These are phyloP conservation scores for Penicillium macrosclerotiorum DNA, from an alignment of 495 filamentous ascomycete species.

Conservation along the genomic window DNA sequence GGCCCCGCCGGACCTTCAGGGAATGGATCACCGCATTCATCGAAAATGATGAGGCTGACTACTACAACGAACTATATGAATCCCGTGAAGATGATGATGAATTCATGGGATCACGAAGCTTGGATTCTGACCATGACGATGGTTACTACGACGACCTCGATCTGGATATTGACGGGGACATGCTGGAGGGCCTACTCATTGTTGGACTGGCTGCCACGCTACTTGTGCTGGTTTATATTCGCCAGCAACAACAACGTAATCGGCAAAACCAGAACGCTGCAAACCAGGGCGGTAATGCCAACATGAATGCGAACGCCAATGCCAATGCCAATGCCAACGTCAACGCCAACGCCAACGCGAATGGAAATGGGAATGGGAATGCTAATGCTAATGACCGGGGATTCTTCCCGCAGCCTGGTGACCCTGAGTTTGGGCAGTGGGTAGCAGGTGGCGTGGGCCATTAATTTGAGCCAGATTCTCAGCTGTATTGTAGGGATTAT, in stretches of 20 bases:
- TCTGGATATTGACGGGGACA: slow-evolving; percentile 64
- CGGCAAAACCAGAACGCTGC: slow-evolving; percentile 43
- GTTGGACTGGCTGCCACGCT: slow-evolving; percentile 71
- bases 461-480: slow-evolving; percentile 45
- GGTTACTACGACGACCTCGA: slow-evolving; percentile 65
- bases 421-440: slow-evolving; percentile 73
- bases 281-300: slow-evolving; percentile 17
- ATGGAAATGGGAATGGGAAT: slow-evolving; percentile 22
- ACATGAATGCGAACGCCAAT: slow-evolving; percentile 23
- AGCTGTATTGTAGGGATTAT: slow-evolving; percentile 15
- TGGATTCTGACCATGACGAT: slow-evolving; percentile 54
- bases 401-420: slow-evolving; percentile 68
- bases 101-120: slow-evolving; percentile 48
- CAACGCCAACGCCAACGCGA: slow-evolving; percentile 27
- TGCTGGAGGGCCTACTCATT: slow-evolving; percentile 84
- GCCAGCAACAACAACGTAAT: slow-evolving; percentile 65
- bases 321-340: slow-evolving; percentile 32
- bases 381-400: slow-evolving; percentile 55
- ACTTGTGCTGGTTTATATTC: slow-evolving; percentile 75
- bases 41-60: slow-evolving; percentile 61
- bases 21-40: slow-evolving; percentile 87
- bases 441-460: slow-evolving; percentile 73
- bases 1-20: slow-evolving; percentile 68
- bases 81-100: slow-evolving; percentile 59
- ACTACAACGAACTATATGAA: slow-evolving; percentile 53